Evolutionary conservation across 169 alveolate genomes (phyloP), one percentile per base, ranked within the genome.

Genomic region (Hepatocystis sp.): DNA sequence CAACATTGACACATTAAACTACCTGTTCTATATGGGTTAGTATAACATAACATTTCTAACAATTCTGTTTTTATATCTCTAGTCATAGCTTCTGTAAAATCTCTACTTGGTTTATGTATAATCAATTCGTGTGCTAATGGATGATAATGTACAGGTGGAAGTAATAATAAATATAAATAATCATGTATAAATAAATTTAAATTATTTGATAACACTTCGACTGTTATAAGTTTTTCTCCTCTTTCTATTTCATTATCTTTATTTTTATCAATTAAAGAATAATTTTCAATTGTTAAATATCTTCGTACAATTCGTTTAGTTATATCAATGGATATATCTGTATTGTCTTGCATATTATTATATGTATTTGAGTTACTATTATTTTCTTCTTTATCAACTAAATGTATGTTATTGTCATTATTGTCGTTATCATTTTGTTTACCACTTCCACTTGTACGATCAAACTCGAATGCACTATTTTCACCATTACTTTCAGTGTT

Each of bases 1-100:
- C 86, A 68, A 28, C 86, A 68, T 2, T 68, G 32, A 30, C 86
- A 68, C 71, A 68, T 68, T 42, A 68, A 32, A 34, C 52, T 68
- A 10, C 86, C 86, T 19, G 86, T 68, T 34, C 56, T 68, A 49
- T 68, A 68, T 19, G 76, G 86, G 15, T 56, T 68, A 2, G 67
- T 68, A 34, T 53, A 68, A 46, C 86, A 68, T 39, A 68, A 49
- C 11, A 71, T 55, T 44, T 53, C 47, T 19, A 68, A 34, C 2
- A 68, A 32, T 60, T 68, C 86, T 19, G 42, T 25, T 60, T 56
- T 68, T 68, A 68, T 68, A 42, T 68, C 68, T 32, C 86, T 68
- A 8, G 86, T 68, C 71, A 68, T 68, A 0, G 56, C 44, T 13
- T 68, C 68, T 39, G 86, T 68, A 13, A 68, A 68, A 30, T 68